Conservation (phyloP, 2,329 filamentous ascomycete genomes). For the Fusarium setosum region DNA sequence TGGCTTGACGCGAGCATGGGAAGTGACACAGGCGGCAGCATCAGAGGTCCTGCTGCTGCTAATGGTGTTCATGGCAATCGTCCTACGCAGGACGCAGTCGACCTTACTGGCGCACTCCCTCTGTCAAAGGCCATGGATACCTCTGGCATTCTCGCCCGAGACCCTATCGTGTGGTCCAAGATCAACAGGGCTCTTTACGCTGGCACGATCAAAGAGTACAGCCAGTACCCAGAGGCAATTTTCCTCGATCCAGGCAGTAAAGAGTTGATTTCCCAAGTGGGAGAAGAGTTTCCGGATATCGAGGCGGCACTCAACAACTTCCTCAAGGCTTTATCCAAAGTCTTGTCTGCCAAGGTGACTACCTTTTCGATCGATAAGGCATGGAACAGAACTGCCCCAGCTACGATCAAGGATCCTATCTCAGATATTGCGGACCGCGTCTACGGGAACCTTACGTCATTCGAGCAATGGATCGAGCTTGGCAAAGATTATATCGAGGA, state of each 20-base stretch:
- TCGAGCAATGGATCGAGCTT: conserved; percentile 13
- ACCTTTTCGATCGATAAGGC: background rate
- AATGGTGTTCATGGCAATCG: conserved; percentile 59
- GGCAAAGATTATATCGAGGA: conserved; percentile 3
- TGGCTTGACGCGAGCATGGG: conserved; percentile 52
- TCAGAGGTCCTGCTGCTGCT: conserved; percentile 56
- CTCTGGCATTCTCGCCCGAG: background rate
- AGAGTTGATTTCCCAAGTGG: fast-evolving
- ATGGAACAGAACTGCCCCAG: conserved; percentile 1
- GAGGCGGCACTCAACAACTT: background rate
- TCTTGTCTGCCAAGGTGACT: background rate
- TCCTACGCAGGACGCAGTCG: conserved; percentile 51
- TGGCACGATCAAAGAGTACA: background rate
- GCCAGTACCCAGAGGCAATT: background rate
- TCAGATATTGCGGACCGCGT: background rate
- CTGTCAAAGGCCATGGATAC: conserved; percentile 55
- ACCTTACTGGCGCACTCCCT: conserved; percentile 55
- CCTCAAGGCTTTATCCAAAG: background rate
- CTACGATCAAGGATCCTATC: background rate
- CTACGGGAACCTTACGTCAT: conserved; percentile 2
- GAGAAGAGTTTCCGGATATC: background rate
- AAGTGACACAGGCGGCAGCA: conserved; percentile 44
- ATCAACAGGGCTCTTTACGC: conserved; percentile 4
- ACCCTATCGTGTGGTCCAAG: conserved; percentile 4
- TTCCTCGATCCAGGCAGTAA: background rate